Conservation (phyloP, 345 rosid species). For the Eucalyptus albens region DNA sequence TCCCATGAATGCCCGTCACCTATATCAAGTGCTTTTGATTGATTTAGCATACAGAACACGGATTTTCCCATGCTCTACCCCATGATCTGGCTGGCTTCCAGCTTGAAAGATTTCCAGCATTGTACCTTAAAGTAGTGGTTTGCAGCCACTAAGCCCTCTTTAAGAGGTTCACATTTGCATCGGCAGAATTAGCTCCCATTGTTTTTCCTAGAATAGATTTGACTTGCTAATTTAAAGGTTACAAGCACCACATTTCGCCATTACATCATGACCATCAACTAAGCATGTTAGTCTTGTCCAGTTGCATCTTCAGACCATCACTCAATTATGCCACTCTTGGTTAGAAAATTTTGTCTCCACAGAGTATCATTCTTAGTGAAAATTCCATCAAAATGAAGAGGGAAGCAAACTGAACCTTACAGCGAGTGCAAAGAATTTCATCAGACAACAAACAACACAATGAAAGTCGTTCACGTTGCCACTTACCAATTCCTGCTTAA, state of each 20-base stretch:
- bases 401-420: not conserved
- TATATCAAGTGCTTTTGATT: not conserved
- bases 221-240: not conserved
- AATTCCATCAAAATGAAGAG: not conserved
- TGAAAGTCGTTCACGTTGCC: not conserved
- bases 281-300: not conserved
- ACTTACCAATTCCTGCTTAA: constrained; percentile 62
- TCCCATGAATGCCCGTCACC: not conserved
- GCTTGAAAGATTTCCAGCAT: not conserved
- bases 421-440: not conserved
- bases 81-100: not conserved
- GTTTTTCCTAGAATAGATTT: not conserved
- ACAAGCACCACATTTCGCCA: not conserved
- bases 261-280: not conserved
- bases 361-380: not conserved
- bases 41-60: not conserved
- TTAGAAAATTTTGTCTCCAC: not conserved
- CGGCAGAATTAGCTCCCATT: not conserved
- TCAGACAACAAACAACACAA: not conserved
- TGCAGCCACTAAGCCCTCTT: not conserved
- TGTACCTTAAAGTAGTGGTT: not conserved
- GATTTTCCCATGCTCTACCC: not conserved
- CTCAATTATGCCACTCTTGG: not conserved
- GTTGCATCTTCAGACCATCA: not conserved
- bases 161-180: not conserved